A percentile compares a stretch with the other conserved stretches of the same genome.
phyloP scores from a whole-genome alignment of 2,329 filamentous ascomycete species.

The Aureobasidium lini region DNA sequence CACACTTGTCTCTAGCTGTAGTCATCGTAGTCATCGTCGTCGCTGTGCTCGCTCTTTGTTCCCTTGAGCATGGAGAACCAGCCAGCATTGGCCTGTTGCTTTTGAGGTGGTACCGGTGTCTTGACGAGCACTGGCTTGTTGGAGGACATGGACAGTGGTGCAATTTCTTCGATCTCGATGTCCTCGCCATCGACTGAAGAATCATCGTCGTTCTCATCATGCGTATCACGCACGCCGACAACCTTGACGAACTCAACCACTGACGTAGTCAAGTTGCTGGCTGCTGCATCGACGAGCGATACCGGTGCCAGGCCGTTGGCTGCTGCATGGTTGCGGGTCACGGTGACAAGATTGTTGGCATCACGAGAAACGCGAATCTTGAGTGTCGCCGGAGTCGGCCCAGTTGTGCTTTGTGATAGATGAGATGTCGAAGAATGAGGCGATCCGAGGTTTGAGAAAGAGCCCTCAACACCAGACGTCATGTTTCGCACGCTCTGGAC shows the following conservation, averaged over 20 bases:
- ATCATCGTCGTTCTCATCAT: neutral
- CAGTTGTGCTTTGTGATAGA: conserved; percentile 22
- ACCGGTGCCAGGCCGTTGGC: conserved; percentile 82
- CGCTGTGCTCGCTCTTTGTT: conserved; percentile 13
- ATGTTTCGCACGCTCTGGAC: conserved; percentile 77
- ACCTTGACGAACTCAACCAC: conserved; percentile 77
- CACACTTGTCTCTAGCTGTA: neutral
- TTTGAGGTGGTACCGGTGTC: conserved; percentile 10
- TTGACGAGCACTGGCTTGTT: conserved; percentile 5
- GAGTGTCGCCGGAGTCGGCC: conserved; percentile 39
- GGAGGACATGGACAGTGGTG: conserved; percentile 7
- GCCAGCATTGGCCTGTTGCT: conserved; percentile 8
- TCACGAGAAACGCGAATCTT: conserved; percentile 82
- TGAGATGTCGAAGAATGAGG: conserved; percentile 10
- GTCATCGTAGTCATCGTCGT: conserved; percentile 15
- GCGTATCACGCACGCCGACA: conserved; percentile 73
- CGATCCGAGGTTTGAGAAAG: conserved; percentile 36
- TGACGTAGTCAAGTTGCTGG: conserved; percentile 78
- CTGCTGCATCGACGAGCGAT: conserved; percentile 87
- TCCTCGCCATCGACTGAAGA: conserved; percentile 36
- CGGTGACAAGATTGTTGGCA: conserved; percentile 91
- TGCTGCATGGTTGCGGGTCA: conserved; percentile 81
- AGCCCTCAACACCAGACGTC: conserved; percentile 62
- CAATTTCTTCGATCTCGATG: conserved; percentile 16
- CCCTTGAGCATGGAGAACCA: conserved; percentile 18